Evolutionary conservation across 176 grass and related monocot species (phyloP).

Genomic region (Triticum monococcum): DNA sequence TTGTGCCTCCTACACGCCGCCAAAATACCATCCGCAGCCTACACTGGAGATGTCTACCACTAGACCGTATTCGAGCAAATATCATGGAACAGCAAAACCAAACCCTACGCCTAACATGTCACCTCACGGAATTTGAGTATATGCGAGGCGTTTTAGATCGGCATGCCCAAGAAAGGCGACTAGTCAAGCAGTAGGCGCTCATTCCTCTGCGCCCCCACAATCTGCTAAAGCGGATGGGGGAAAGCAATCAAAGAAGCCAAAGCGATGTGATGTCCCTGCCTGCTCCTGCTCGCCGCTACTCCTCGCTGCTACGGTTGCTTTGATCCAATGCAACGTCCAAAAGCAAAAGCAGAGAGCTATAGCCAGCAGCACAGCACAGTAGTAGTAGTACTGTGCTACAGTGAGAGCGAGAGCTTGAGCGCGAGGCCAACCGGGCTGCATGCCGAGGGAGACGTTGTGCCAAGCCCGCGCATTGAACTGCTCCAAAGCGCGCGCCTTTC

Average conservation of each 20-base stretch:
- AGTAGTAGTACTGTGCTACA: background rate
- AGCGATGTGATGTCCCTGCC: slow-evolving; percentile 40
- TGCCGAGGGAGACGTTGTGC: slow-evolving; percentile 21
- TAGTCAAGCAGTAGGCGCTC: slow-evolving; percentile 35
- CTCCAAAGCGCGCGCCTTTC: slow-evolving; percentile 75
- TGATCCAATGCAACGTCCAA: slow-evolving; percentile 85
- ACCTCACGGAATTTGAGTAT: slow-evolving; percentile 4
- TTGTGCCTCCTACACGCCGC: background rate
- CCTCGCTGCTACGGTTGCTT: slow-evolving; percentile 42
- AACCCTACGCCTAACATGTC: background rate
- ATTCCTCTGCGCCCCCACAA: slow-evolving; percentile 45
- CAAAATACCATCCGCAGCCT: background rate
- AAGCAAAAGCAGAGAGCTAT: slow-evolving; percentile 43
- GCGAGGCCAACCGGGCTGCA: background rate
- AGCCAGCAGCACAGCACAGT: background rate
- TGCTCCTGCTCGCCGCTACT: background rate
- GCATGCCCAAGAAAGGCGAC: slow-evolving; percentile 50
- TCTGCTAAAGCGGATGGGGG: slow-evolving; percentile 39
- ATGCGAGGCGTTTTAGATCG: background rate
- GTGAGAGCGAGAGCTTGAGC: background rate
- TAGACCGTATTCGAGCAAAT: slow-evolving; percentile 9
- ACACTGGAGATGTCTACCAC: background rate
- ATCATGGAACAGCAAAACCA: slow-evolving; percentile 27
- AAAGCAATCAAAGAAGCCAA: slow-evolving; percentile 53
- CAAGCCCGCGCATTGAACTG: slow-evolving; percentile 45